These are phyloP conservation scores for Nakazawaea sp. DNA, from an alignment of 805 yeast species.

Conservation along the genomic window DNA sequence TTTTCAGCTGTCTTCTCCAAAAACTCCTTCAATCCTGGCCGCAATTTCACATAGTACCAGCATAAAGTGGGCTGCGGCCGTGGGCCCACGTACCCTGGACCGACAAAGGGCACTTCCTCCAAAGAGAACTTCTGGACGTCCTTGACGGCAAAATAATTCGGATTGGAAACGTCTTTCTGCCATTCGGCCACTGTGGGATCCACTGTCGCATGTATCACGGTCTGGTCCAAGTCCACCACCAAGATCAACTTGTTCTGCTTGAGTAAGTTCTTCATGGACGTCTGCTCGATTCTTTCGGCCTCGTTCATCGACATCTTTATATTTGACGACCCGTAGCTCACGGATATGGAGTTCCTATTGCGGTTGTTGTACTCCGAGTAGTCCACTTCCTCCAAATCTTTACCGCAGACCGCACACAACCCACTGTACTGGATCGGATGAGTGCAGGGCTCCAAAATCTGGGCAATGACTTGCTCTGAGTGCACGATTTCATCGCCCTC, in stretches of 20 bases:
- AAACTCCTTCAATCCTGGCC: constrained; percentile 82
- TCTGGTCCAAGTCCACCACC: constrained; percentile 95
- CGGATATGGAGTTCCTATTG: constrained; percentile 76
- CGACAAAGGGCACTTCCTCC: constrained; percentile 64
- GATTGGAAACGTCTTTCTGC: constrained; percentile 81
- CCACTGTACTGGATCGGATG: constrained; percentile 95
- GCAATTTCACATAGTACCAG: constrained; percentile 86
- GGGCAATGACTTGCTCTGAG: constrained; percentile 36
- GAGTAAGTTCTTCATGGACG: constrained; percentile 53
- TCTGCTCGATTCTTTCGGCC: constrained; percentile 76
- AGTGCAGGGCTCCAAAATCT: constrained; percentile 74
- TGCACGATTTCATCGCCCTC: constrained; percentile 58
- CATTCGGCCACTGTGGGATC: constrained; percentile 97
- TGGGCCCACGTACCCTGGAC: constrained; percentile 56
- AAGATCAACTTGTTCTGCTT: constrained; percentile 66
- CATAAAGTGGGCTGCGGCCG: constrained; percentile 53
- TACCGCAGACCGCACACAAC: constrained; percentile 89
- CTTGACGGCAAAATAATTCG: constrained; percentile 77
- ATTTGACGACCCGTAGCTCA: constrained; percentile 85
- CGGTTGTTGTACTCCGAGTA: constrained; percentile 62
- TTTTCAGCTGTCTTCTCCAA: constrained; percentile 52
- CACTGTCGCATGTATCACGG: constrained; percentile 95
- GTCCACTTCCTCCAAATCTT: constrained; percentile 66
- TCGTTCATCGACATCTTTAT: constrained; percentile 79
- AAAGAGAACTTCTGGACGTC: constrained; percentile 75